Evolutionary conservation across 805 yeast species (phyloP).

Genomic region (Ogataea populi-albae): DNA sequence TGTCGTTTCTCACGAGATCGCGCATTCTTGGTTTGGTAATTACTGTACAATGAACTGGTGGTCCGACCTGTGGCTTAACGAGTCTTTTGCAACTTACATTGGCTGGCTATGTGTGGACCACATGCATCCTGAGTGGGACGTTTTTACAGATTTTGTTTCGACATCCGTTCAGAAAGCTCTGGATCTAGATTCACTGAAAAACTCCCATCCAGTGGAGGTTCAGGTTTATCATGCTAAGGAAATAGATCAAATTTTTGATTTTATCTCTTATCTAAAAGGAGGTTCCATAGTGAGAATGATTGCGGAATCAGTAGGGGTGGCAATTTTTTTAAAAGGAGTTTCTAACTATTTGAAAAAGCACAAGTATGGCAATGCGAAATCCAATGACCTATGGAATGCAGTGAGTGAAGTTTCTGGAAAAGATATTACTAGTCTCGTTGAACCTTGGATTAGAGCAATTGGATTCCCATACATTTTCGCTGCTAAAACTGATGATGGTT

Average conservation of each 20-base stretch:
- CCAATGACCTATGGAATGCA: constrained; percentile 70
- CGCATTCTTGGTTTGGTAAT: constrained; percentile 92
- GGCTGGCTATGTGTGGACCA: constrained; percentile 67
- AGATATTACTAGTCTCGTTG: constrained; percentile 59
- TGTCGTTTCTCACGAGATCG: constrained; percentile 82
- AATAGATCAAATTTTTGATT: constrained; percentile 78
- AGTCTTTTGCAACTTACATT: constrained; percentile 88
- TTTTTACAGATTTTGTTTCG: constrained; percentile 55
- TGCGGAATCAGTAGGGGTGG: constrained; percentile 66
- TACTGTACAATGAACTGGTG: constrained; percentile 92
- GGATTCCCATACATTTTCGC: constrained; percentile 73
- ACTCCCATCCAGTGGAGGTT: constrained; percentile 80
- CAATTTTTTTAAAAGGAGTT: constrained; percentile 68
- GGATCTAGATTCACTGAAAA: constrained; percentile 53
- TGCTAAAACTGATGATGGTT: constrained; percentile 30
- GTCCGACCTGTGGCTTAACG: constrained; percentile 89
- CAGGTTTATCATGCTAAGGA: constrained; percentile 76
- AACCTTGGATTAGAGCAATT: constrained; percentile 66
- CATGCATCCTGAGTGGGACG: constrained; percentile 79
- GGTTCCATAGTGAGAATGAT: constrained; percentile 77
- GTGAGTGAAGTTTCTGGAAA: constrained; percentile 60
- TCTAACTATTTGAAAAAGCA: constrained; percentile 62
- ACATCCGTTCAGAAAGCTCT: constrained; percentile 51
- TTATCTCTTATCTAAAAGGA: constrained; percentile 78
- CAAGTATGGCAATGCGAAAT: constrained; percentile 67